phyloP scores from a whole-genome alignment of 495 filamentous ascomycete species.

The Lasiosphaeria miniovina region DNA sequence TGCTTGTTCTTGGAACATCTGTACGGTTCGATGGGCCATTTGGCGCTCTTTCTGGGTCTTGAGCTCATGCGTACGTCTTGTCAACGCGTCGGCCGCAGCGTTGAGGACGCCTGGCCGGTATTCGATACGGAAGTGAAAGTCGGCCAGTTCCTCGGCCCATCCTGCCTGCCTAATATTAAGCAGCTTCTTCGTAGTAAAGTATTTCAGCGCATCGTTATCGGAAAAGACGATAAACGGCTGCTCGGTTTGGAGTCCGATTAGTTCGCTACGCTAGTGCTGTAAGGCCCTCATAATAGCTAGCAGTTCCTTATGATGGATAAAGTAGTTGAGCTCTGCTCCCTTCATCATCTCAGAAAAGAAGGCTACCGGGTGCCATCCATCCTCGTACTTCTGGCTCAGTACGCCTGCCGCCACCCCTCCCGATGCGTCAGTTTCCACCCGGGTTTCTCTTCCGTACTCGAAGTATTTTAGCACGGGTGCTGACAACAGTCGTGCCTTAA shows the following conservation, averaged over 20 bases:
- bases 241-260: slow-evolving; percentile 1
- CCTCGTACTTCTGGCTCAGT: neutral
- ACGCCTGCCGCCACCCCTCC: neutral
- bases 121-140: slow-evolving; percentile 8
- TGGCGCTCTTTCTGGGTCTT: slow-evolving; percentile 1
- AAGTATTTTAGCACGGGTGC: slow-evolving; percentile 3
- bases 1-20: neutral
- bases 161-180: neutral
- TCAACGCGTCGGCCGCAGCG: slow-evolving; percentile 4
- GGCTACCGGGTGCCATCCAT: slow-evolving; percentile 2
- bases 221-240: too few relatives aligned
- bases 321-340: neutral
- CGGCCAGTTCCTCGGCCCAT: neutral
- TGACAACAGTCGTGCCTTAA: neutral
- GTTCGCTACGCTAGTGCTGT: neutral
- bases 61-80: slow-evolving; percentile 1
- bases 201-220: too few relatives aligned
- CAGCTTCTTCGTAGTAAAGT: slow-evolving; percentile 3
- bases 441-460: neutral
- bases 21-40: neutral
- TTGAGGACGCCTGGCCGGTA: slow-evolving; percentile 3
- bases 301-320: slow-evolving; percentile 12
- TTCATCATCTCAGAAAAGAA: slow-evolving; percentile 1
- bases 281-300: neutral
- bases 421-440: too few relatives aligned